These are phyloP conservation scores for Monosiga brevicollis DNA, from an alignment of 78 protist genomes.

Conservation along the genomic window DNA sequence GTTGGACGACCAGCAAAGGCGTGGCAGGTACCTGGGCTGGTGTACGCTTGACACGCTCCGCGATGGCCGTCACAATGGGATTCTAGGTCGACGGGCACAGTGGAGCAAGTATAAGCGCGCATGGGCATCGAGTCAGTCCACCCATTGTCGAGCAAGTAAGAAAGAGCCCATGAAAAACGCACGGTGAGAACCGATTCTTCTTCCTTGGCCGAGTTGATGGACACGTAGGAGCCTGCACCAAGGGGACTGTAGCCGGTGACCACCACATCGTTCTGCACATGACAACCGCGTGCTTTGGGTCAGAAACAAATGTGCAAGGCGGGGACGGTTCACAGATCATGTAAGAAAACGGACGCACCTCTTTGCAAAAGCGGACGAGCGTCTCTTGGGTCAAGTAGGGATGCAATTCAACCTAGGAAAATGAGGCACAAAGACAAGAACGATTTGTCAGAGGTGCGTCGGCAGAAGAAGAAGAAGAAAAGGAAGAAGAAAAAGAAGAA, in stretches of 20 bases:
- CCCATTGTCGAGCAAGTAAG: no score
- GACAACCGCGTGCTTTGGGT: neutral
- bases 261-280: neutral
- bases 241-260: neutral
- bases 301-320: neutral
- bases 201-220: neutral
- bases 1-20: no score
- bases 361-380: neutral
- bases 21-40: no score
- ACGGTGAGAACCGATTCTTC: neutral
- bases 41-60: neutral
- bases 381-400: constrained; percentile 49
- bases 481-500: no score
- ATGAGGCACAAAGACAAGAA: no score
- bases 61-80: neutral
- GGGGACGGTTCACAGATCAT: neutral
- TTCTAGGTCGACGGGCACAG: neutral
- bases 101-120: no score
- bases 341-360: neutral
- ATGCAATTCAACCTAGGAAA: constrained; percentile 60
- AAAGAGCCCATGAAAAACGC: neutral
- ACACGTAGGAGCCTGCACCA: neutral
- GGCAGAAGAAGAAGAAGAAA: no score
- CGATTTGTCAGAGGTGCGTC: no score
- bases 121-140: no score